Evolutionary conservation across 1,284 basidiomycete genomes (phyloP).

Genomic region (Rhodotorula sp.): DNA sequence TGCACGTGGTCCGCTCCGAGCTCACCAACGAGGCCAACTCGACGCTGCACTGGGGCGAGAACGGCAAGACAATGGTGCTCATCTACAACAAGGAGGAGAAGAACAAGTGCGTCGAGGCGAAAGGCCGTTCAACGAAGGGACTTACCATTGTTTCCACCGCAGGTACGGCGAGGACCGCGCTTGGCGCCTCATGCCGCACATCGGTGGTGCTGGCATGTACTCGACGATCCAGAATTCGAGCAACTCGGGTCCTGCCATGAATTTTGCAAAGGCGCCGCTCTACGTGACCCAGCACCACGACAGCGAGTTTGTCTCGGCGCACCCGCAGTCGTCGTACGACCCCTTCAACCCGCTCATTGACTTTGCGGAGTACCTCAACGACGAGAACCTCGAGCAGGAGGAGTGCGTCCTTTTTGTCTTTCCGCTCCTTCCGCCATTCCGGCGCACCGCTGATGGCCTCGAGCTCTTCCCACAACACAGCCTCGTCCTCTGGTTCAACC

Average conservation of each 20-base stretch:
- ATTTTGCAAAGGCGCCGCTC: slow-evolving; percentile 46
- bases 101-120: slow-evolving; percentile 49
- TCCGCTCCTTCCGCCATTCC: neutral
- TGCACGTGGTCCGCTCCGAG: slow-evolving; percentile 52
- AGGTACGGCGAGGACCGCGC: slow-evolving; percentile 48
- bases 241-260: slow-evolving; percentile 45
- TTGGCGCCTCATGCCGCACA: slow-evolving; percentile 48
- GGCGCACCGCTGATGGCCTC: neutral
- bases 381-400: slow-evolving; percentile 50
- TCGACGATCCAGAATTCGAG: slow-evolving; percentile 47
- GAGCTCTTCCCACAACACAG: neutral
- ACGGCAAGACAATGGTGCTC: slow-evolving; percentile 60
- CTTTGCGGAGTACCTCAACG: slow-evolving; percentile 49
- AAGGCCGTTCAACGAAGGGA: too few species aligned
- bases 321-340: slow-evolving; percentile 27
- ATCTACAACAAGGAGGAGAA: slow-evolving; percentile 62
- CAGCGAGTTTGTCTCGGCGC: slow-evolving; percentile 24
- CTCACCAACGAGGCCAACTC: slow-evolving; percentile 63
- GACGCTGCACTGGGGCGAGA: slow-evolving; percentile 57
- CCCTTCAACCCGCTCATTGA: slow-evolving; percentile 43
- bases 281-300: slow-evolving; percentile 45
- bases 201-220: slow-evolving; percentile 43
- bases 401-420: slow-evolving; percentile 32
- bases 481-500: slow-evolving; percentile 23
- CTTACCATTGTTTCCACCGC: too few species aligned